Evolutionary conservation across 768 basidiomycete genomes (phyloP), one percentile per base, ranked within the genome.

Genomic region (Boletus sp.): DNA sequence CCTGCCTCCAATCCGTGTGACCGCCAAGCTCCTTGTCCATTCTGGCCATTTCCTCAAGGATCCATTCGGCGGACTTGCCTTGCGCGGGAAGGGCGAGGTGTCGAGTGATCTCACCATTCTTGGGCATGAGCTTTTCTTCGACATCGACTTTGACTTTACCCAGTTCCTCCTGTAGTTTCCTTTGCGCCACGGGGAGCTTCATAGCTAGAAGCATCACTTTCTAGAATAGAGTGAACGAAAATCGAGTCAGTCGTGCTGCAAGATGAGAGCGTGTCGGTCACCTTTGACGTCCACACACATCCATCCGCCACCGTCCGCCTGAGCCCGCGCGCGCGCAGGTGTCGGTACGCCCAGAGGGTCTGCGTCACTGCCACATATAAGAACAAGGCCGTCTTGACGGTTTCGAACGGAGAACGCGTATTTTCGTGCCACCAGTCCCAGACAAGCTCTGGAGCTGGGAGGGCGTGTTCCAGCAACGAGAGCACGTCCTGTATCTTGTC

Each of bases 11-110:
- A 54, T 84, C 75, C 2, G 78, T 73, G 40, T 76, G 65, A 3
- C 17, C 67, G 62, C 73, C 76, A 46, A 82, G 67, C 56, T 84
- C 83, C 28, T 64, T 68, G 70, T 94, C 90, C 89, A 94, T 92
- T 64, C 78, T 82, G 24, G 83, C 81, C 88, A 94, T 92, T 68
- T 92, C 89, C 8, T 77, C 78, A 18, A 85, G 58, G 59, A 94
- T 89, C 89, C 89, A 90, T 57, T 87, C 87, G 8, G 81, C 57
- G 0, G 84, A 75, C 60, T 83, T 78, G 14, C 92, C 90, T 29
- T 82, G 72, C 1, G 75, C 73, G 0, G 92, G 92, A 0, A 94
- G 75, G 2, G 80, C 63, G 2, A 90, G 78, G 67, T 93, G 83
- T 5, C 89, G 81, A 1, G 80, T 76, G 6, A 92, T 83, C 18